A percentile compares a stretch with the other conserved stretches of the same genome.
Evolutionary conservation across 768 basidiomycete genomes (phyloP).

Genomic region (Mycena leptocephala): DNA sequence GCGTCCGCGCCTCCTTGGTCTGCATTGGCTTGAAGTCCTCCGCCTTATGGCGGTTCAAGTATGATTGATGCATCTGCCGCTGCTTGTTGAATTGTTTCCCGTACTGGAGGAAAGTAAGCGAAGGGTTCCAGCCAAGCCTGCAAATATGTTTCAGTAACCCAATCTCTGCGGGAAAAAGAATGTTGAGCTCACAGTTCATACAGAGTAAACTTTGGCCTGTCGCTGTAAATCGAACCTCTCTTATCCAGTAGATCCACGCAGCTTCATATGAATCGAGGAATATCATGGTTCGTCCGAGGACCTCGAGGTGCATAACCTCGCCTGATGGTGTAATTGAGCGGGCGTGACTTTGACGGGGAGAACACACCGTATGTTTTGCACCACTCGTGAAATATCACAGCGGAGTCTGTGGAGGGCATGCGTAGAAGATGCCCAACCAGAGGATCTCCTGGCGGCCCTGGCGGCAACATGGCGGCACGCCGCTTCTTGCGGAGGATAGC

Average conservation of each 20-base stretch:
- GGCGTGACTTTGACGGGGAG: not conserved
- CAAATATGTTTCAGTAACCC: not conserved
- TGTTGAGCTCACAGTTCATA: constrained; percentile 36
- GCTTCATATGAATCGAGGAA: constrained; percentile 38
- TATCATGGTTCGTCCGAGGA: constrained; percentile 44
- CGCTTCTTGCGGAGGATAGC: not conserved
- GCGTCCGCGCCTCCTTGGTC: constrained; percentile 45
- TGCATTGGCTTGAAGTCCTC: constrained; percentile 42
- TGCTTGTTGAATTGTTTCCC: constrained; percentile 36
- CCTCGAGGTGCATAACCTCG: constrained; percentile 19
- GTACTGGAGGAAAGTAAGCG: constrained; percentile 32
- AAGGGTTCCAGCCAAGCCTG: constrained; percentile 34
- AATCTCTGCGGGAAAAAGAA: not conserved
- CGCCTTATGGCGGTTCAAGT: constrained; percentile 36
- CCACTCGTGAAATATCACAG: constrained; percentile 21
- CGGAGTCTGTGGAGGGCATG: constrained; percentile 7
- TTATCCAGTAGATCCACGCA: constrained; percentile 48
- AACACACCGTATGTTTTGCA: constrained; percentile 1
- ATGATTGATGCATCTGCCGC: constrained; percentile 34
- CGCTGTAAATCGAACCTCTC: constrained; percentile 45
- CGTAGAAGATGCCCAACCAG: constrained; percentile 8
- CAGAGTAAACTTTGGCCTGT: constrained; percentile 32
- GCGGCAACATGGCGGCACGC: not conserved
- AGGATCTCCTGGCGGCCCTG: constrained; percentile 10
- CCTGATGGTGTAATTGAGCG: not conserved